phyloP scores from a whole-genome alignment of 495 filamentous ascomycete species.

The Sordaria brevicollis region DNA sequence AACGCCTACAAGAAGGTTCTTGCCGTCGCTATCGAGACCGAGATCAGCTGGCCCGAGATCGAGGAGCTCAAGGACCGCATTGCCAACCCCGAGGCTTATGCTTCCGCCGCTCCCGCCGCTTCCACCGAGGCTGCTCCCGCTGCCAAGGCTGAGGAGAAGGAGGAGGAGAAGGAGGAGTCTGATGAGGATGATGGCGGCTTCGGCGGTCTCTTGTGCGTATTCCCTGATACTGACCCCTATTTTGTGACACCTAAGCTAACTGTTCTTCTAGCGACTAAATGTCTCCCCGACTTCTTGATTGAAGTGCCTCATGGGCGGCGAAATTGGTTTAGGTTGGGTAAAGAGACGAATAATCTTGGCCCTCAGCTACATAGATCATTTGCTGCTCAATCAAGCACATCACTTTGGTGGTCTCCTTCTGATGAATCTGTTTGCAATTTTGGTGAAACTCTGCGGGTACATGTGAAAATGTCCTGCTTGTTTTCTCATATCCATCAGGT shows the following conservation, averaged over 20 bases:
- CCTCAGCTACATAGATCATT: constrained; percentile 34
- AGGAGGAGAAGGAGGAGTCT: constrained; percentile 53
- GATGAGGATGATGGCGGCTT: constrained; percentile 48
- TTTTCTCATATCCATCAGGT: constrained; percentile 25
- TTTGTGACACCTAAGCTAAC: constrained; percentile 8
- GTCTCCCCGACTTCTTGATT: constrained; percentile 11
- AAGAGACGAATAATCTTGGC: constrained; percentile 22
- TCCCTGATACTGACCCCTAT: not conserved
- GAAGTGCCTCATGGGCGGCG: constrained; percentile 25
- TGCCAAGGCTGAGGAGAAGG: constrained; percentile 46
- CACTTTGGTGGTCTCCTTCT: constrained; percentile 17
- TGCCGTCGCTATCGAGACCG: constrained; percentile 80
- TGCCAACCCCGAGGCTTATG: constrained; percentile 94
- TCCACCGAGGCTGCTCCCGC: constrained; percentile 42
- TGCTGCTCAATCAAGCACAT: constrained; percentile 33
- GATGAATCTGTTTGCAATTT: constrained; percentile 5
- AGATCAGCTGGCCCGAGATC: constrained; percentile 92
- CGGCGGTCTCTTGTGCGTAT: constrained; percentile 60
- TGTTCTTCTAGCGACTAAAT: constrained; percentile 32
- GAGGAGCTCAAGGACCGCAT: constrained; percentile 97
- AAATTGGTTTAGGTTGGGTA: constrained; percentile 27
- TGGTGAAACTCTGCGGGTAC: not conserved
- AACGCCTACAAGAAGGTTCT: constrained; percentile 97
- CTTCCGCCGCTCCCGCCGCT: constrained; percentile 62
- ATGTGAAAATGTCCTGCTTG: not conserved